Base-by-base conservation (phyloP, 1,284 basidiomycete genomes). In the Farysia itapuensis region DNA sequence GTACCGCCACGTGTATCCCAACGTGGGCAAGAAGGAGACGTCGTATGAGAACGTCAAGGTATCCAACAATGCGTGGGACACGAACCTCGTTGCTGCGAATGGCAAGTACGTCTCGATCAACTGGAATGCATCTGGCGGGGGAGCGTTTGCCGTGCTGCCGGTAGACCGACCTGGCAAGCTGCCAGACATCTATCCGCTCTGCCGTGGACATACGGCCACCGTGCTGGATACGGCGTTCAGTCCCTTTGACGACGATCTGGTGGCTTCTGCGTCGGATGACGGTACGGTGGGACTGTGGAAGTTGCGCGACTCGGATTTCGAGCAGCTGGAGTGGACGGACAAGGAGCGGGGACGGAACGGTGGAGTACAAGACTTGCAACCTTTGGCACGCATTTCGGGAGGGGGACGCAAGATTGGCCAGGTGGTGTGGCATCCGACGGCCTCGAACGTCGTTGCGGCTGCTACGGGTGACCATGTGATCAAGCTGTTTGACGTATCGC, bases 201-300 rank as follows among this genome's bases (percentile, higher is more conserved):
- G 90, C 19, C 86, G 94, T 47, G 88, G 86, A 23, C 83, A 84
- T 72, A 86, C 86, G 6, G 88, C 85, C 0, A 80, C 87, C 25
- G 89, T 91, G n/a, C 86, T 97, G 39, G 94, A 97, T 79, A 97
- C 94, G 0, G 89, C 90, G 67, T 98, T 92, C 89, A 91, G 88
- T 1, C 93, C 93, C 1, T 92, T 95, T 77, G 86, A 93, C 75
- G 93, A 97, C 79, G 81, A 84, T 14, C 81, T 95, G 70, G 87
- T 96, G 58, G 92, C 88, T 3, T 93, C 89, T 1, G 89, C 83
- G 13, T 90, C 87, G 43, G 94, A 97, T 77, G 95, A 98, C 77
- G 92, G 93, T 24, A 91, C 92, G 70, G 82, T 90, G 52, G 85
- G 90, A 77, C 81, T 98, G 68, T 97, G 91, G 91, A 85, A 85